Evolutionary conservation across 352 stramenopile genomes (phyloP).

Genomic region (Pythium aphanidermatum): DNA sequence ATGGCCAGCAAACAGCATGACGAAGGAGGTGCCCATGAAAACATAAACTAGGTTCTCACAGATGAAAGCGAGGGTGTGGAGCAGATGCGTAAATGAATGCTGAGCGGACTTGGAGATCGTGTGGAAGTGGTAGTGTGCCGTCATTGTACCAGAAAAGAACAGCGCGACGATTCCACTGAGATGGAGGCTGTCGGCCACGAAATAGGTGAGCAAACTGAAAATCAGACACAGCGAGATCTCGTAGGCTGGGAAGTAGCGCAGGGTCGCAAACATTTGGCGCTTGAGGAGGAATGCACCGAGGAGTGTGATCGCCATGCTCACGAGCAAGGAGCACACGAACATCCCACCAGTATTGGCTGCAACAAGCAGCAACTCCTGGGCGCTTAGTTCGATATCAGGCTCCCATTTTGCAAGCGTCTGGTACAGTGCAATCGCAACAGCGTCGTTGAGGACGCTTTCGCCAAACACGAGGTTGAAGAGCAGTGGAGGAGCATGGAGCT

Average conservation of each 20-base stretch:
- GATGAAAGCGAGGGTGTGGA: constrained; percentile 79
- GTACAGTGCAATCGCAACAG: constrained; percentile 91
- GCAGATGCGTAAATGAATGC: constrained; percentile 77
- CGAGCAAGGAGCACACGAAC: constrained; percentile 72
- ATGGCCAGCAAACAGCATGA: constrained; percentile 78
- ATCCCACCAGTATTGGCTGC: constrained; percentile 63
- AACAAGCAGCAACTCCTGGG: constrained; percentile 54
- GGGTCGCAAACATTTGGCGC: constrained; percentile 53
- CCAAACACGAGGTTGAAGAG: constrained; percentile 96
- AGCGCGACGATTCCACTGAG: constrained; percentile 92
- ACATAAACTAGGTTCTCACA: constrained; percentile 83
- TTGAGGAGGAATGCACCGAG: constrained; percentile 74
- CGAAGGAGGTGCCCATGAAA: constrained; percentile 82
- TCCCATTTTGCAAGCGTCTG: constrained; percentile 89
- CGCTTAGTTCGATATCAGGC: constrained; percentile 57
- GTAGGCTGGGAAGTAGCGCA: constrained; percentile 80
- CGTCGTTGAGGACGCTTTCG: constrained; percentile 94
- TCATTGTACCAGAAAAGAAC: constrained; percentile 91
- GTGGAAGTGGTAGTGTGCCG: constrained; percentile 84
- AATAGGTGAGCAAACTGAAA: constrained; percentile 83
- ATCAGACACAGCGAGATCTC: constrained; percentile 85
- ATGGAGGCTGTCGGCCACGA: constrained; percentile 68
- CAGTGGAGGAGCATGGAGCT: constrained; percentile 75
- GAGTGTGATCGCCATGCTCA: constrained; percentile 66
- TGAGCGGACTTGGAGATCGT: constrained; percentile 76